These are phyloP conservation scores for Penicillium verhagenii DNA, from an alignment of 495 filamentous ascomycete genomes.

Conservation along the genomic window DNA sequence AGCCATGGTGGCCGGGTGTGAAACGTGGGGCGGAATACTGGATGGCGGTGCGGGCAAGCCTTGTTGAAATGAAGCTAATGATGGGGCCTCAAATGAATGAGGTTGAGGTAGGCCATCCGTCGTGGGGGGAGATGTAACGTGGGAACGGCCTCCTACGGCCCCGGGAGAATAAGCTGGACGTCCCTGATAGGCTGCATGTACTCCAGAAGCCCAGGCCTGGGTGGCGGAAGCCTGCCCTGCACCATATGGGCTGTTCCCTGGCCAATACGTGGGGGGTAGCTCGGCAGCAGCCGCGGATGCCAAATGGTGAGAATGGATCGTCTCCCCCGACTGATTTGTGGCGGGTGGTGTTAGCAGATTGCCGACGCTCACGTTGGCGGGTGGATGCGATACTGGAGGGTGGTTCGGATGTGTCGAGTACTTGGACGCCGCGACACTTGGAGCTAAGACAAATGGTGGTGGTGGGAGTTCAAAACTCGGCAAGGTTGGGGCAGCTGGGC, in stretches of 20 bases:
- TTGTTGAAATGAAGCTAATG: conserved; percentile 56
- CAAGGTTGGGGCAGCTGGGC: conserved; percentile 59
- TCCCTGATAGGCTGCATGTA: conserved; percentile 36
- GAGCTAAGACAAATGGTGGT: conserved; percentile 37
- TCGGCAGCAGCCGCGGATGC: conserved; percentile 44
- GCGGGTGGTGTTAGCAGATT: conserved; percentile 62
- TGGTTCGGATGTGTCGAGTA: conserved; percentile 39
- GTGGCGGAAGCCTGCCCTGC: conserved; percentile 27
- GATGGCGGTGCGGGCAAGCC: conserved; percentile 47
- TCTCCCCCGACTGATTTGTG: conserved; percentile 61
- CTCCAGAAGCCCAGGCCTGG: conserved; percentile 44
- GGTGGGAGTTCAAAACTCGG: conserved; percentile 64
- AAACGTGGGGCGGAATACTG: conserved; percentile 23
- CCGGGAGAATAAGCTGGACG: conserved; percentile 58
- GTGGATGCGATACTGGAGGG: conserved; percentile 32
- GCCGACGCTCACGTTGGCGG: conserved; percentile 54
- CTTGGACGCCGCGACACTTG: conserved; percentile 33
- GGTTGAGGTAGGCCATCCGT: conserved; percentile 48
- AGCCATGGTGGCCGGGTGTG: conserved; percentile 21
- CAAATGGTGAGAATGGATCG: conserved; percentile 49
- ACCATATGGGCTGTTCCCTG: conserved; percentile 53
- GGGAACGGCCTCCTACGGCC: conserved; percentile 40
- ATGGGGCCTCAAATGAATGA: conserved; percentile 58
- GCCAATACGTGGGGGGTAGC: conserved; percentile 46
- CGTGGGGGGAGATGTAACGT: conserved; percentile 50